These are phyloP conservation scores for Forsythia viridissima DNA, from an alignment of 257 asterid genomes.

Conservation along the genomic window DNA sequence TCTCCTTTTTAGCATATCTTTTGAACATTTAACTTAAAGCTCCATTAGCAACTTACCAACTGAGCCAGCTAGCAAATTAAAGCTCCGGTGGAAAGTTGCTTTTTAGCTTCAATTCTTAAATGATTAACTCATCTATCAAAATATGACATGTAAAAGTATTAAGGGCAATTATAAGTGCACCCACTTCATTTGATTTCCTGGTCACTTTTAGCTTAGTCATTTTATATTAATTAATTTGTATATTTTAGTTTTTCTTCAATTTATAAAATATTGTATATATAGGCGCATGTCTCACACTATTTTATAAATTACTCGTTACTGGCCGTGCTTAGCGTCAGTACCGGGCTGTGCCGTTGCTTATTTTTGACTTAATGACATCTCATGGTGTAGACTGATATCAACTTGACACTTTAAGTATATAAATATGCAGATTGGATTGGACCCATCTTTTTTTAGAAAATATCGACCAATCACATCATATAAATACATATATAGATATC, in stretches of 20 bases:
- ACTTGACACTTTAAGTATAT: neutral
- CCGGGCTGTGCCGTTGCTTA: neutral
- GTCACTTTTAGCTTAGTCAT: neutral
- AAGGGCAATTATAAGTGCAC: neutral
- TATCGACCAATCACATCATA: neutral
- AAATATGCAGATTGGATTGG: neutral
- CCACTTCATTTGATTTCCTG: neutral
- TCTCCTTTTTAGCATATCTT: neutral
- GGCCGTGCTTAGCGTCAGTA: neutral
- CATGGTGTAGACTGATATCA: neutral
- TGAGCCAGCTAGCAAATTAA: neutral
- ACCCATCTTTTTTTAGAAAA: neutral
- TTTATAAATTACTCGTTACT: neutral
- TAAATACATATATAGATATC: neutral
- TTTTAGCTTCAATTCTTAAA: neutral
- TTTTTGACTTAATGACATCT: neutral
- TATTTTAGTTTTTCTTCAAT: neutral
- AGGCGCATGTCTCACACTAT: neutral
- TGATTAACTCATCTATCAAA: neutral
- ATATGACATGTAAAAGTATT: neutral
- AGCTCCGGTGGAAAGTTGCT: neutral
- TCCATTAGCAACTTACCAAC: neutral
- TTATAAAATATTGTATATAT: neutral
- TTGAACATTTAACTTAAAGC: neutral
- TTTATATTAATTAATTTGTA: neutral